A percentile compares a stretch with the other conserved stretches of the same genome.
These are phyloP conservation scores for Populus trichocarpa DNA, from an alignment of 441 rosid genomes.

Conservation along the genomic window DNA sequence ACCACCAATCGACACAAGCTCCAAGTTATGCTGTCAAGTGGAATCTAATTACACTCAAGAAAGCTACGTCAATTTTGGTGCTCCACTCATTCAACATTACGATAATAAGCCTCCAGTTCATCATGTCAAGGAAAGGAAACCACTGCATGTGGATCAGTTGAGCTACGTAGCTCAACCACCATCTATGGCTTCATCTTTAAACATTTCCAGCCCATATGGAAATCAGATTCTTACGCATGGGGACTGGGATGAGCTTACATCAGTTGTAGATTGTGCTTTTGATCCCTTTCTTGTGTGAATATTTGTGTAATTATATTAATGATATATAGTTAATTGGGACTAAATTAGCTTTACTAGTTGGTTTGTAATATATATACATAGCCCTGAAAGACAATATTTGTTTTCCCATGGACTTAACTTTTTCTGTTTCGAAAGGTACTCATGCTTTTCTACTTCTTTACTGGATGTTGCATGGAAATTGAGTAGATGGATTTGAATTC, in stretches of 20 bases:
- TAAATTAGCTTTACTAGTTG: neutral
- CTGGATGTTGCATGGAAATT: neutral
- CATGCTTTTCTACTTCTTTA: neutral
- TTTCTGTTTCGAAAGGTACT: neutral
- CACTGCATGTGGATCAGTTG: constrained; percentile 26
- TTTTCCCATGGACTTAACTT: neutral
- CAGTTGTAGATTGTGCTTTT: constrained; percentile 62
- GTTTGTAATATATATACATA: neutral
- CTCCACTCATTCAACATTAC: constrained; percentile 17
- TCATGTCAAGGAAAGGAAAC: constrained; percentile 25
- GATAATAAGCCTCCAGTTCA: neutral
- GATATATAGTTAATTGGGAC: neutral
- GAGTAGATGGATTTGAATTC: neutral
- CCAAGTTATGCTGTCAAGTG: constrained; percentile 15
- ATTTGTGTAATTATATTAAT: neutral
- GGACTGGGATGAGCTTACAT: constrained; percentile 79
- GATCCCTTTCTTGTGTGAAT: constrained; percentile 40
- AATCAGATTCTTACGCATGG: constrained; percentile 32
- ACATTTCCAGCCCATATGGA: constrained; percentile 21
- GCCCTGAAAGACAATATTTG: neutral
- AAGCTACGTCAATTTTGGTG: constrained; percentile 48
- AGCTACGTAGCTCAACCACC: constrained; percentile 20
- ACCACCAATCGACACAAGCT: constrained; percentile 18
- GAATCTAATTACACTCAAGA: constrained; percentile 29
- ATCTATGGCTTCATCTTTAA: constrained; percentile 34